These are phyloP conservation scores for Xylaria sp. DNA, from an alignment of 2,329 filamentous ascomycete genomes.

Conservation along the genomic window DNA sequence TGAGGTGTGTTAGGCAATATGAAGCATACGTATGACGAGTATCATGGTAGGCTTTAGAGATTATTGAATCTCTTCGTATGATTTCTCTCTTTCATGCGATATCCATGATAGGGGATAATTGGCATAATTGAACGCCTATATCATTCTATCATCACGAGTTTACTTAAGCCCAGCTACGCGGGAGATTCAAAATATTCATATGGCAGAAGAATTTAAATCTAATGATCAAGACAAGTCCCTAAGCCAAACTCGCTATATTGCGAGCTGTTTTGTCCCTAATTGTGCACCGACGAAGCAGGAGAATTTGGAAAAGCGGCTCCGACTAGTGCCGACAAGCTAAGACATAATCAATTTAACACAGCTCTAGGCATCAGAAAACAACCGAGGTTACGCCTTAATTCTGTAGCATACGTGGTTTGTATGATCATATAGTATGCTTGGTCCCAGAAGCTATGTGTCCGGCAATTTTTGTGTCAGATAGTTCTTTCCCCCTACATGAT, in stretches of 20 bases:
- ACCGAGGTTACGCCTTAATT: neutral
- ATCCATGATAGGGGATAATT: neutral
- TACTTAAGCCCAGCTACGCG: neutral
- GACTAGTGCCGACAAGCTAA: slow-evolving; percentile 4
- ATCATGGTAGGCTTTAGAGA: neutral
- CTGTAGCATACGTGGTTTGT: neutral
- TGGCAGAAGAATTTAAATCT: neutral
- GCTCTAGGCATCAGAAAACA: neutral
- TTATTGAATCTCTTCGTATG: neutral
- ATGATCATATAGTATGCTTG: neutral
- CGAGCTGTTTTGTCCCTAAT: neutral
- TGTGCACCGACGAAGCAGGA: neutral
- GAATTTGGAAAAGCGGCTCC: neutral
- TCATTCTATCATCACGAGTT: neutral
- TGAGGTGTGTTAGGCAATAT: neutral
- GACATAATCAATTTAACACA: neutral
- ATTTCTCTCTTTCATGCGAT: neutral
- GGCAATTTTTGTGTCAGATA: neutral
- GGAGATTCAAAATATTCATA: no score
- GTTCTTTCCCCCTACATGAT: neutral
- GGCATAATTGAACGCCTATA: neutral
- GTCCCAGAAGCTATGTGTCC: neutral
- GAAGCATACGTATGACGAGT: neutral
- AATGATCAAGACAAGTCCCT: neutral
- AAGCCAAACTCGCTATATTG: neutral